Conservation (phyloP, 1,139 yeast species). For the Pneumocystis jirovecii region DNA sequence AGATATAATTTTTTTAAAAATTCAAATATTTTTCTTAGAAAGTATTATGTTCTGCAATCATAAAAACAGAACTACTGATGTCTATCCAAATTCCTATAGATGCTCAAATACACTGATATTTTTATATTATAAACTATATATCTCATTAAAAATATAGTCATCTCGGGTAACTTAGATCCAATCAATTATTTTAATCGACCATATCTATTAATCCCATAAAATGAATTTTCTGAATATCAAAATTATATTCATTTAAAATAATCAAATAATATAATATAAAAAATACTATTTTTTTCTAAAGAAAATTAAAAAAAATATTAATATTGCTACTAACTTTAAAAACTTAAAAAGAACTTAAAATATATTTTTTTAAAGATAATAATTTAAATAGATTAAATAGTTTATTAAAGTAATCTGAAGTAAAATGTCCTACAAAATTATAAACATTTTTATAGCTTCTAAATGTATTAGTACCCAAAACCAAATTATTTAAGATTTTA, state of each 20-base stretch:
- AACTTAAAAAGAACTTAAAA: not conserved
- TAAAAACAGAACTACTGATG: not conserved
- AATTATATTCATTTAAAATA: not conserved
- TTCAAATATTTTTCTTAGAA: not conserved
- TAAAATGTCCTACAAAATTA: not conserved
- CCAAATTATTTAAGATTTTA: not conserved
- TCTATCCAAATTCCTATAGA: not conserved
- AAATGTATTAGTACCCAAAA: not conserved
- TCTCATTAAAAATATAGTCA: not conserved
- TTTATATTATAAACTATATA: not conserved
- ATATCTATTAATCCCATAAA: not conserved
- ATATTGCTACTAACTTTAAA: not conserved
- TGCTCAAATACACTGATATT: not conserved
- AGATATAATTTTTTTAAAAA: not conserved
- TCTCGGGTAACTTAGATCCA: not conserved
- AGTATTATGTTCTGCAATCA: not conserved
- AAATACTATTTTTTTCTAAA: not conserved
- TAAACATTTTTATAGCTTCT: not conserved
- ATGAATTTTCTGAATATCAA: not conserved
- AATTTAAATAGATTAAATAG: not conserved
- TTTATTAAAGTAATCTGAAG: not conserved
- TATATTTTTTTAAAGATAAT: not conserved
- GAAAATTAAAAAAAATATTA: not conserved
- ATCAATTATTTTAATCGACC: not conserved
- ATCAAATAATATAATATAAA: not conserved